These are phyloP conservation scores for Silene conica DNA, from an alignment of 148 eudicot species.

Conservation along the genomic window DNA sequence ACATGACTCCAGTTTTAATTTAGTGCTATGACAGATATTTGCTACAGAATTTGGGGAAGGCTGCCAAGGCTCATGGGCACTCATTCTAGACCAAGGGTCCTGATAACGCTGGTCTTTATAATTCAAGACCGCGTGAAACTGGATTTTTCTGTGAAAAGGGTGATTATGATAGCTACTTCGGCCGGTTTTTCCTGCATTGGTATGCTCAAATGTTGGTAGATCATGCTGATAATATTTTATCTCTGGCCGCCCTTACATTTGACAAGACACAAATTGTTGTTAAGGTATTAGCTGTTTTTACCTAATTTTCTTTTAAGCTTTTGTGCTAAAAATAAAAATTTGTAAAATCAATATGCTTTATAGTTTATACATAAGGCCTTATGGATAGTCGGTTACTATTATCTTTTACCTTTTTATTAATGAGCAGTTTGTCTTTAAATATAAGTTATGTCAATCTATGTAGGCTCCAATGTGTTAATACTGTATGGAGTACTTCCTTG, in stretches of 20 bases:
- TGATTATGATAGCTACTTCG: slow-evolving; percentile 64
- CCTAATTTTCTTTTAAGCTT: neutral
- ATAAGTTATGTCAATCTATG: too few relatives aligned
- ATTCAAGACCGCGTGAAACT: slow-evolving; percentile 46
- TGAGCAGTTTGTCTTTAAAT: too few relatives aligned
- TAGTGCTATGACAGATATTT: slow-evolving; percentile 72
- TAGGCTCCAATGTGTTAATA: too few relatives aligned
- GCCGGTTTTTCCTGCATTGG: slow-evolving; percentile 71
- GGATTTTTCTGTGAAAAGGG: slow-evolving; percentile 52
- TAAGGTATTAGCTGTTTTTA: slow-evolving; percentile 38
- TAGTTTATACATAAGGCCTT: neutral
- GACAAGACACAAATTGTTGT: slow-evolving; percentile 48
- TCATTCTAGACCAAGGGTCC: slow-evolving; percentile 63
- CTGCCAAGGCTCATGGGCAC: slow-evolving; percentile 63
- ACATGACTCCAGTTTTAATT: slow-evolving; percentile 16
- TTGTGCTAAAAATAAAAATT: too few relatives aligned
- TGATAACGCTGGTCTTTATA: slow-evolving; percentile 68
- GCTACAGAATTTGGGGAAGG: slow-evolving; percentile 50
- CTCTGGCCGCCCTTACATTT: slow-evolving; percentile 58
- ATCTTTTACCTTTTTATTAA: too few relatives aligned
- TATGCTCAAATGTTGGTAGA: slow-evolving; percentile 48
- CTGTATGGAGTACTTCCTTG: too few relatives aligned
- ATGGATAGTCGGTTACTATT: too few relatives aligned
- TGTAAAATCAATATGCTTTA: neutral
- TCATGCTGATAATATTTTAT: slow-evolving; percentile 59